Base-by-base conservation (phyloP, 192 early-diverging fungal species). In the Cetraspora pellucida region DNA sequence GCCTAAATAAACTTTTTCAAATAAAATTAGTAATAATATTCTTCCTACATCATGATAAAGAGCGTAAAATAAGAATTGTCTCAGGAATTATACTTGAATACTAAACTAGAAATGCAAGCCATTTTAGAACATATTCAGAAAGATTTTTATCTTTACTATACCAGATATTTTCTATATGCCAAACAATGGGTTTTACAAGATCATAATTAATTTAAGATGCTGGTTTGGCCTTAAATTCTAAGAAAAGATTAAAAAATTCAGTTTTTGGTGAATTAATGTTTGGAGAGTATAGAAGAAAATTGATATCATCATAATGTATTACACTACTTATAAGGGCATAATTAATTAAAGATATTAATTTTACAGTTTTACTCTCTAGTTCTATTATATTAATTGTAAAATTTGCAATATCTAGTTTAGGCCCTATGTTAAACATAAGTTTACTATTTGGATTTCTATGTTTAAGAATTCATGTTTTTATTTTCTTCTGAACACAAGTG, bases 211-310 rank as follows among this genome's bases (percentile, higher is more conserved):
- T 65, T 10, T 65, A 5, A 10, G 30, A 5, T 68, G 66, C 19
- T 45, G 25, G 25, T 2, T 68, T 43, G 25, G 19, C 66, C 28
- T 45, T 45, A n/a, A 69, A 69, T 46, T n/a, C 66, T 47, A 69
- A 16, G 43, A 69, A 69, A 45, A 69, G 25, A 10, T 69, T 69
- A 69, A 69, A 69, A 44, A 46, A 69, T 0, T 69, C 28, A n/a
- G 25, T 69, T 44, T 69, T 0, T 45, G 43, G 1, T n/a, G 3
- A n/a, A 6, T 2, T 17, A 49, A 37, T 45, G 14, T 69, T 69
- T 69, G 17, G 30, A 0, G 21, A 16, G 19, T n/a, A 69, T 69
- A 44, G 25, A 2, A 69, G 45, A 16, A 69, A 69, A 69, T 69
- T 49, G 1, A 45, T 19, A 69, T 69, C 14, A 19, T 49, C 0